phyloP scores from a whole-genome alignment of 306 rosid genomes.

The Quillaja saponaria region DNA sequence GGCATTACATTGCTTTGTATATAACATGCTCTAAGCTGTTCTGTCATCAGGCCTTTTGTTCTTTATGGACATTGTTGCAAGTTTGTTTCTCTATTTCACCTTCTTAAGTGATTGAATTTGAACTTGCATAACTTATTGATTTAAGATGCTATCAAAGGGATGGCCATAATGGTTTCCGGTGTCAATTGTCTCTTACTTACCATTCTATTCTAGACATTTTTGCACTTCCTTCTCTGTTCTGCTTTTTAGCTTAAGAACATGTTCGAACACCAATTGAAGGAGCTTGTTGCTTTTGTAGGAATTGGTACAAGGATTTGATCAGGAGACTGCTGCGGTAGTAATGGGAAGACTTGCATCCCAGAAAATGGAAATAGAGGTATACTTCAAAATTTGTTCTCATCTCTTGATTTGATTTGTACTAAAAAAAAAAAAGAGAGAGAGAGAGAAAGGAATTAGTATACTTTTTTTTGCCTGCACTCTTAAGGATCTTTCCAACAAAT shows the following conservation, averaged over 20 bases:
- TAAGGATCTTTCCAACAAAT: constrained; percentile 4
- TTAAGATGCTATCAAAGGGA: too few relatives aligned
- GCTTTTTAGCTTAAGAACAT: constrained; percentile 10
- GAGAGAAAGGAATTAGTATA: too few relatives aligned
- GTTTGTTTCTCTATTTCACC: too few relatives aligned
- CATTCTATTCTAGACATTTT: neutral
- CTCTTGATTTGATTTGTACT: constrained; percentile 18
- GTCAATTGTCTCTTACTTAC: constrained; percentile 1
- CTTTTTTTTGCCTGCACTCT: constrained; percentile 22
- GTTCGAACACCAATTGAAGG: constrained; percentile 18
- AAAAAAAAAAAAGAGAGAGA: too few relatives aligned
- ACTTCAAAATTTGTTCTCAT: constrained; percentile 18
- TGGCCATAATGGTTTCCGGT: neutral
- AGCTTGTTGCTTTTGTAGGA: constrained; percentile 54
- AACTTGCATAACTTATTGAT: too few relatives aligned
- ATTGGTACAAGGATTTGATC: constrained; percentile 95
- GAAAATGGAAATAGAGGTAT: constrained; percentile 96
- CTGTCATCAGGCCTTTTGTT: too few relatives aligned
- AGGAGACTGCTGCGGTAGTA: constrained; percentile 96
- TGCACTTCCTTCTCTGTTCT: constrained; percentile 3
- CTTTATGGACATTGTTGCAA: too few relatives aligned
- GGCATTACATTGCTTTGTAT: too few relatives aligned
- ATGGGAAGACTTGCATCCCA: constrained; percentile 85
- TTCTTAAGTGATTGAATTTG: too few relatives aligned
- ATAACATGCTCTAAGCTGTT: too few relatives aligned